Evolutionary conservation across 139 green algal species (phyloP), one percentile per base, ranked within the genome.

Genomic region (Tetradesmus lagerheimii): DNA sequence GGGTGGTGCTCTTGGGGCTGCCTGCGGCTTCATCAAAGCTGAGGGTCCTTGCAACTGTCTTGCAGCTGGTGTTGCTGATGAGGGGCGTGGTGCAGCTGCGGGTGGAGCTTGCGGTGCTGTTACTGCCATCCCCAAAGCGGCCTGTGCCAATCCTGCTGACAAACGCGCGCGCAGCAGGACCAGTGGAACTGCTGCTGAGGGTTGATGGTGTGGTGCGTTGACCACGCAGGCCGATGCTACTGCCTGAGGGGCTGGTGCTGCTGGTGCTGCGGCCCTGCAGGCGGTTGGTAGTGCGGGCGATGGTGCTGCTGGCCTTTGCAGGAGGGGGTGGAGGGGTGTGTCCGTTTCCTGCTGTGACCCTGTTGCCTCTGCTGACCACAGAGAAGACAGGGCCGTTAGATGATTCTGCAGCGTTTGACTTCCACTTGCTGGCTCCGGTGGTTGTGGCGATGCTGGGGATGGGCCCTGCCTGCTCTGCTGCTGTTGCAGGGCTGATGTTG

Each of bases 321-420:
- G 79, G 79, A 85, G 50, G 79, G 16, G 79, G 35, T 85, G 79
- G 79, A 27, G 79, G 79, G 6, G 39, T 85, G 79, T 37, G 53
- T 27, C 25, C 53, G 8, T 38, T 11, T 23, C 79, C 79, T 27
- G 38, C 29, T 4, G 77, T 20, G 38, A 67, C 20, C 31, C 79
- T 64, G 79, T 50, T 85, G 79, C 79, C 79, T 43, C 79, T 85
- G 79, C 41, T 85, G 34, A 85, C 79, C 2, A 85, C 43, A 31
- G 50, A 50, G 31, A 85, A 85, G 79, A 85, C 79, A 85, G 79
- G 79, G 53, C 79, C 79, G 29, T 8, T 66, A 12, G 35, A 34
- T 14, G 79, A 85, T 64, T 20, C n/a, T 71, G 57, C 57, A 31
- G 39, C 27, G 37, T 11, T 39, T 16, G 79, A 85, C 41, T 85